Evolutionary conservation across 2,329 filamentous ascomycete species (phyloP).

Genomic region (Hirsutella minnesotensis): DNA sequence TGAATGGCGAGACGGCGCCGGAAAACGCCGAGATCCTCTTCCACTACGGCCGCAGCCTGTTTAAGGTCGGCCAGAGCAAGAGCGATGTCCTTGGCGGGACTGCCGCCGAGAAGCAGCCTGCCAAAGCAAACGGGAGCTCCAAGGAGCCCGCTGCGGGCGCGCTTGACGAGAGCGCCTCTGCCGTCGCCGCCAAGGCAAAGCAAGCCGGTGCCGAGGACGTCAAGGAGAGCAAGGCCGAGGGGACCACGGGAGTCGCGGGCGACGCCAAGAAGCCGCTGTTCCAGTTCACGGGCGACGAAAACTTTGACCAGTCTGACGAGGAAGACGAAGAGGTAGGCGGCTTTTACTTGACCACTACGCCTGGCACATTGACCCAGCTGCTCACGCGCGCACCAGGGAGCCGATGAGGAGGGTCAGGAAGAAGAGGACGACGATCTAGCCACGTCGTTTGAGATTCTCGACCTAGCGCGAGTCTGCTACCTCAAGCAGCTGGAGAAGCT

Average conservation of each 20-base stretch:
- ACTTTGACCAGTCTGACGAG: conserved; percentile 75
- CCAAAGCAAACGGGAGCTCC: conserved; percentile 20
- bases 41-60: conserved; percentile 84
- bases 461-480: conserved; percentile 60
- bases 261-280: conserved; percentile 64
- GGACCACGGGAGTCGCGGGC: conserved; percentile 20
- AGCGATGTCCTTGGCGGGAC: conserved; percentile 87
- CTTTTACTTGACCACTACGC: conserved; percentile 3
- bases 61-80: conserved; percentile 86
- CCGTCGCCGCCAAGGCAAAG: conserved; percentile 15
- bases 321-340: conserved; percentile 40
- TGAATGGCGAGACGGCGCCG: conserved; percentile 84
- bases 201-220: conserved; percentile 14
- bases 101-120: conserved; percentile 46
- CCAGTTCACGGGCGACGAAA: conserved; percentile 88
- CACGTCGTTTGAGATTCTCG: conserved; percentile 73
- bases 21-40: conserved; percentile 92
- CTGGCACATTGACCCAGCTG: neutral
- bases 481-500: conserved; percentile 37
- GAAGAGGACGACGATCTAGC: conserved; percentile 64
- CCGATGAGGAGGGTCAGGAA: conserved; percentile 32
- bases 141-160: neutral
- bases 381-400: conserved; percentile 8
- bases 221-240: conserved; percentile 12
- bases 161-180: conserved; percentile 19